phyloP scores from a whole-genome alignment of 192 early-diverging fungal genomes.

The Lobosporangium transversale region DNA sequence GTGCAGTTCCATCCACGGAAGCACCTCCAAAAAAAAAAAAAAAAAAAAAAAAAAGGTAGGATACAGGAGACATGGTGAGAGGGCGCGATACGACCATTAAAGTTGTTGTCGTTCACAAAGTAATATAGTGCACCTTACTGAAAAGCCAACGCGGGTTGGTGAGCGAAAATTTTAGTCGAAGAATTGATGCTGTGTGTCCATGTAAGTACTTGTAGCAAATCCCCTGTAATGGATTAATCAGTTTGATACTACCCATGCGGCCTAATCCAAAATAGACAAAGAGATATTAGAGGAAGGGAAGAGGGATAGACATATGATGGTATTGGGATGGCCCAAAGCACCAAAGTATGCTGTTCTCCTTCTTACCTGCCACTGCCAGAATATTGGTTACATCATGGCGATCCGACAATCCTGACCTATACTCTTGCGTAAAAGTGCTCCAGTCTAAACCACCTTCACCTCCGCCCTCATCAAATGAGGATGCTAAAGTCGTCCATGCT shows the following conservation, averaged over 20 bases:
- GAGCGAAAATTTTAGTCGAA: conserved; percentile 55
- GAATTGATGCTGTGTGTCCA: conserved; percentile 53
- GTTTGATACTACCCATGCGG: conserved; percentile 59
- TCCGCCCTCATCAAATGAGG: not conserved
- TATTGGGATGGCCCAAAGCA: not conserved
- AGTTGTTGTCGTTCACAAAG: too few species aligned
- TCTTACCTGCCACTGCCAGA: conserved; percentile 52
- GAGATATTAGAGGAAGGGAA: too few species aligned
- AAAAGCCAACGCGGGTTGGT: conserved; percentile 57
- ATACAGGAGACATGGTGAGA: too few species aligned
- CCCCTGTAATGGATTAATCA: conserved; percentile 55
- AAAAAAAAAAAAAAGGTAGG: not conserved
- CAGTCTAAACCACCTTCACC: not conserved
- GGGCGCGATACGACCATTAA: too few species aligned
- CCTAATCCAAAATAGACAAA: conserved; percentile 46
- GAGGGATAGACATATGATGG: not conserved
- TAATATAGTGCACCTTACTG: conserved; percentile 38
- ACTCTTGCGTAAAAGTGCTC: not conserved
- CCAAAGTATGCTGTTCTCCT: too few species aligned
- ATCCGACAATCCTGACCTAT: not conserved
- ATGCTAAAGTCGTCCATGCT: conserved; percentile 57
- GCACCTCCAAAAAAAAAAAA: conserved; percentile 35
- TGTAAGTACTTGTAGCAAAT: conserved; percentile 59
- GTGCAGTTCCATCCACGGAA: conserved; percentile 53
- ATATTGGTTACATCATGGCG: conserved; percentile 31